Evolutionary conservation across 2,329 filamentous ascomycete genomes (phyloP), one percentile per base, ranked within the genome.

Genomic region (Penicillium sp.): DNA sequence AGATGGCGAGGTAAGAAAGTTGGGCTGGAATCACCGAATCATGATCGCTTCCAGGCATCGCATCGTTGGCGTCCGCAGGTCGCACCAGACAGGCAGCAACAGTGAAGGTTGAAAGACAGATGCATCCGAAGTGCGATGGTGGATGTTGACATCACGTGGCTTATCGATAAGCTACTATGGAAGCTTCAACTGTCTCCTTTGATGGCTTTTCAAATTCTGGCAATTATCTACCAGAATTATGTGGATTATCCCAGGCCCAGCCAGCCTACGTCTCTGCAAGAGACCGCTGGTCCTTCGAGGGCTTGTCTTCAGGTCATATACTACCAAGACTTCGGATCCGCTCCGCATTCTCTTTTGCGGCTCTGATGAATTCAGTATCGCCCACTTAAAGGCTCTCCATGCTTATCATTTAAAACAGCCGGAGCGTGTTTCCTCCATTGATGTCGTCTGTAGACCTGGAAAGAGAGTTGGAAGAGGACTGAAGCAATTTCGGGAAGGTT

Each of bases 311-410:
- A 58, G 65, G 45, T 59, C 51, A 29, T 59, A 64, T 31, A 57
- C 67, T 2, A 67, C 63, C 31, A 68, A 63, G 45, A 49, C 62
- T 9, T 62, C 64, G 56, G 68, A 76, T 15, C 86, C 88, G 3
- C 75, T 98, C 29, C 79, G 83, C 31, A 88, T 98, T 47, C 78
- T 98, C 4, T 98, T 96, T 71, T 97, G 90, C 70, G 93, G 93
- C 55, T 93, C 91, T 3, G 93, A 98, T 68, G 77, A 83, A 2
- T 95, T 97, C 69, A 96, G 91, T 72, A 85, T 85, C 61, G 79
- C 78, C 45, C 88, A 88, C 1, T 74, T 98, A 43, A 72, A 73
- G 51, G 85, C 86, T 6, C 72, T 98, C 31, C 68, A 84, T 59
- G 62, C 71, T 5, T 84, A 88, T 63, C 77, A 82, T 45, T 53